Percentiles rank a stretch among this genome's conserved stretches.
Conservation (phyloP, 495 filamentous ascomycete genomes). For the Annulohypoxylon maeteangense region DNA sequence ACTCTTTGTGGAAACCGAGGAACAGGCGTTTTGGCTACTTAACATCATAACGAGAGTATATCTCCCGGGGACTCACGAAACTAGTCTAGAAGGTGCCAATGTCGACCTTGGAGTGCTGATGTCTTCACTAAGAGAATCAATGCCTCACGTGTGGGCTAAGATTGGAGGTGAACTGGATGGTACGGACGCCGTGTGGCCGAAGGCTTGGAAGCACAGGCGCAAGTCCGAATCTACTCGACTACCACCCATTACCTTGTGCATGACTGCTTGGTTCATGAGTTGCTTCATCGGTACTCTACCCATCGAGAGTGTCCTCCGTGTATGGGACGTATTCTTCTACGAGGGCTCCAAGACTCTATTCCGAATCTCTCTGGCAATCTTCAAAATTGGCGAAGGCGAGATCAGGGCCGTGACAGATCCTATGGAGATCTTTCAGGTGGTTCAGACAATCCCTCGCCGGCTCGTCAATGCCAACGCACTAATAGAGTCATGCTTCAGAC, state of each 20-base stretch:
- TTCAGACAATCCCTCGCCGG: slow-evolving; percentile 86
- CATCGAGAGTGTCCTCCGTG: slow-evolving; percentile 86
- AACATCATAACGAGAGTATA: slow-evolving; percentile 90
- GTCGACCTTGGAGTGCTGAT: slow-evolving; percentile 95
- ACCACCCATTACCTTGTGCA: slow-evolving; percentile 90
- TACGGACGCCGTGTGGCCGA: slow-evolving; percentile 57
- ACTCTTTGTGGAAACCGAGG: slow-evolving; percentile 85
- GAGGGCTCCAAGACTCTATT: slow-evolving; percentile 97
- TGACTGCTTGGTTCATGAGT: slow-evolving; percentile 99
- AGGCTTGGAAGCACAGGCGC: slow-evolving; percentile 43
- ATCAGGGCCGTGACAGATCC: slow-evolving; percentile 84
- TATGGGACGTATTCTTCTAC: slow-evolving; percentile 97
- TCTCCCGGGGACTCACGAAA: slow-evolving; percentile 91
- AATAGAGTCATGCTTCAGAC: slow-evolving; percentile 81
- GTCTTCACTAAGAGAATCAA: slow-evolving; percentile 80
- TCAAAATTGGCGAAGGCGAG: slow-evolving; percentile 87
- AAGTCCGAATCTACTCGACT: slow-evolving; percentile 64
- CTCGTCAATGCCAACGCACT: slow-evolving; percentile 83
- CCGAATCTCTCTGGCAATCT: slow-evolving; percentile 88
- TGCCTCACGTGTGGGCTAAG: slow-evolving; percentile 88
- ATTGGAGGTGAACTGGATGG: slow-evolving; percentile 80
- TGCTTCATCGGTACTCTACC: slow-evolving; percentile 93
- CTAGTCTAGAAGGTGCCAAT: slow-evolving; percentile 91
- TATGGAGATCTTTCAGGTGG: slow-evolving; percentile 96
- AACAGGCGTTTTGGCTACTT: slow-evolving; percentile 94